These are phyloP conservation scores for Russula foetens DNA, from an alignment of 768 basidiomycete genomes.

Conservation along the genomic window DNA sequence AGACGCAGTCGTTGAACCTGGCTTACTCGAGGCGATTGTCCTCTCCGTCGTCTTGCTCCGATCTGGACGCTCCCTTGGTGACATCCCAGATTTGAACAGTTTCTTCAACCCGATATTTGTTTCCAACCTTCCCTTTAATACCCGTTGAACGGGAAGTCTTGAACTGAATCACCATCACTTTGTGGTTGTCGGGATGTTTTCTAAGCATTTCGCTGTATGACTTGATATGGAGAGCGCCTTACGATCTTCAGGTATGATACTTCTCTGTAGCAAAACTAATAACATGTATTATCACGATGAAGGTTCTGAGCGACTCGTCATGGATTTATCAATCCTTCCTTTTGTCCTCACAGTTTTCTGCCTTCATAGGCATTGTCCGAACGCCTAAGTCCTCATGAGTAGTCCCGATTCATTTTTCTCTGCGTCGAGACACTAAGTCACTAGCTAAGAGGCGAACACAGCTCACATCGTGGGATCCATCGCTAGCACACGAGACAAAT, in stretches of 20 bases:
- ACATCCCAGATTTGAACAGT: neutral
- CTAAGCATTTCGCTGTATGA: neutral
- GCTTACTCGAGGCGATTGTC: conserved; percentile 9
- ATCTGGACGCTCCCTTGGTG: conserved; percentile 8
- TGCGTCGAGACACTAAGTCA: too few species aligned
- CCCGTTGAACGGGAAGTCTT: neutral
- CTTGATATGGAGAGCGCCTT: neutral
- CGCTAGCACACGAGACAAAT: too few species aligned
- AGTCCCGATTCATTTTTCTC: too few species aligned
- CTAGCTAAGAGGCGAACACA: too few species aligned
- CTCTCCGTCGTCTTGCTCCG: conserved; percentile 2
- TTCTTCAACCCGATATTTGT: neutral
- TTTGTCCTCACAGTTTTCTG: too few species aligned
- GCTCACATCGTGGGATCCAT: too few species aligned
- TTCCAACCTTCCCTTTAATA: accelerated
- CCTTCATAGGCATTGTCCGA: too few species aligned
- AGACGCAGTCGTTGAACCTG: conserved; percentile 1
- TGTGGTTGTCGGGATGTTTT: neutral
- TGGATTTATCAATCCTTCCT: too few species aligned
- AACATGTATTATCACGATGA: neutral
- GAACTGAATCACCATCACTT: neutral
- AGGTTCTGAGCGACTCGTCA: neutral
- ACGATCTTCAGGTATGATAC: neutral
- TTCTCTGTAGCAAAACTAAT: neutral
- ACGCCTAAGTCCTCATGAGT: too few species aligned